These are phyloP conservation scores for Anthracocystis panici-leucophaei DNA, from an alignment of 1,284 basidiomycete genomes.

Conservation along the genomic window DNA sequence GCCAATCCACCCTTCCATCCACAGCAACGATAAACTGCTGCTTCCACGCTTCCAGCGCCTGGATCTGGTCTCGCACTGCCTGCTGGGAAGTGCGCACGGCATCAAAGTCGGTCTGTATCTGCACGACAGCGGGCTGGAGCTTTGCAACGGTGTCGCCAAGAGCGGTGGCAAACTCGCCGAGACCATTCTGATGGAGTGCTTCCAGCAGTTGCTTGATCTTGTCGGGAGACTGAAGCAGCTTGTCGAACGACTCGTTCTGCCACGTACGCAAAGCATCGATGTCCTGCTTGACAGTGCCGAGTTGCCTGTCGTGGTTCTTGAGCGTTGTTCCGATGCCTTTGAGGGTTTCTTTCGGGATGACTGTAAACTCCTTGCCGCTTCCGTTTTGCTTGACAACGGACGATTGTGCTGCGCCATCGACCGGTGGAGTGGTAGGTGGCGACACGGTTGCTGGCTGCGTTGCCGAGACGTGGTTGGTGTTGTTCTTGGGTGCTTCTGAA, in stretches of 20 bases:
- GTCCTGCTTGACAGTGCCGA: slow-evolving; percentile 7
- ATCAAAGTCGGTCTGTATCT: slow-evolving; percentile 2
- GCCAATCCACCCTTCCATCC: slow-evolving; percentile 2
- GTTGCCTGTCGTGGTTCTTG: slow-evolving; percentile 5
- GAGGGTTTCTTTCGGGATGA: slow-evolving; percentile 5
- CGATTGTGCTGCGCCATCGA: not conserved
- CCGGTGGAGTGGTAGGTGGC: not conserved
- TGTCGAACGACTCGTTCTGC: not conserved
- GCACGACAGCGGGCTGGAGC: not conserved
- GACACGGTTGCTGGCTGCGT: not conserved
- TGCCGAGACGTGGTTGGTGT: not conserved
- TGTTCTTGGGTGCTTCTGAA: not conserved
- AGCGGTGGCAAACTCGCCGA: not conserved
- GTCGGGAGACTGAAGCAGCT: slow-evolving; percentile 18
- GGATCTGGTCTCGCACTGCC: not conserved
- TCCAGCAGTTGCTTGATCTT: slow-evolving; percentile 17
- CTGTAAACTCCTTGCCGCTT: not conserved
- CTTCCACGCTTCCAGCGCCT: slow-evolving; percentile 10
- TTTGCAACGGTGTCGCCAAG: not conserved
- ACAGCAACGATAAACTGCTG: slow-evolving; percentile 3
- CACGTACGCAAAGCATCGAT: not conserved
- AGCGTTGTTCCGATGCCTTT: slow-evolving; percentile 4
- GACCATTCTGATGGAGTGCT: slow-evolving; percentile 13
- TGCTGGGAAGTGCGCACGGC: slow-evolving; percentile 5
- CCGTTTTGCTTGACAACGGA: not conserved